Evolutionary conservation across 2,329 filamentous ascomycete species (phyloP).

Genomic region (Lachnellula occidentalis): DNA sequence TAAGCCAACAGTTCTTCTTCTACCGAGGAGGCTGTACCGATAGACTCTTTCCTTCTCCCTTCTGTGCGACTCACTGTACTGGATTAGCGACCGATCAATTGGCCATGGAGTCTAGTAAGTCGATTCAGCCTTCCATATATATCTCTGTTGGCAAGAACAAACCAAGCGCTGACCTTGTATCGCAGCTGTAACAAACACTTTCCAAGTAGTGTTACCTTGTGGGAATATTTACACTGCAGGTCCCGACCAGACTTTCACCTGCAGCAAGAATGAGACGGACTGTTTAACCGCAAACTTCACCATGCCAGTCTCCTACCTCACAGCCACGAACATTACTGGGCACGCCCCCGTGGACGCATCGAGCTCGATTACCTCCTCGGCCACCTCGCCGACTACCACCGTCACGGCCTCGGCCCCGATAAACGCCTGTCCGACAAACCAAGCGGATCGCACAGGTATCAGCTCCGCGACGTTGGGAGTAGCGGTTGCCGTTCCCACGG

Average conservation of each 20-base stretch:
- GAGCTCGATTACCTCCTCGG: background rate
- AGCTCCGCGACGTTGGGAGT: background rate
- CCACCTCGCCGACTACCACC: background rate
- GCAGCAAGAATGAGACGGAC: background rate
- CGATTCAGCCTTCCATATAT: too few relatives aligned
- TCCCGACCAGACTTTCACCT: background rate
- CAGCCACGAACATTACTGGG: background rate
- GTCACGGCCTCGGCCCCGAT: background rate
- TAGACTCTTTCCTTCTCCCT: background rate
- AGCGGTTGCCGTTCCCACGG: background rate
- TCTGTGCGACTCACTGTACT: background rate
- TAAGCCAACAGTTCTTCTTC: background rate
- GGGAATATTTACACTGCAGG: background rate
- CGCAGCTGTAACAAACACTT: background rate
- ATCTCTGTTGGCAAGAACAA: too few relatives aligned
- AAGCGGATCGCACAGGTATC: background rate
- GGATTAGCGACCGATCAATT: background rate
- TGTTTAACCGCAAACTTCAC: background rate
- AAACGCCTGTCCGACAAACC: background rate
- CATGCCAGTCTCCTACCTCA: background rate
- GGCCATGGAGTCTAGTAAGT: background rate
- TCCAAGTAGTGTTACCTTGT: background rate
- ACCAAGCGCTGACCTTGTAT: background rate
- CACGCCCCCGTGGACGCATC: background rate
- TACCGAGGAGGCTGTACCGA: constrained; percentile 2